Evolutionary conservation across 176 grass and related monocot genomes (phyloP), one percentile per base, ranked within the genome.

Genomic region (Lolium rigidum): DNA sequence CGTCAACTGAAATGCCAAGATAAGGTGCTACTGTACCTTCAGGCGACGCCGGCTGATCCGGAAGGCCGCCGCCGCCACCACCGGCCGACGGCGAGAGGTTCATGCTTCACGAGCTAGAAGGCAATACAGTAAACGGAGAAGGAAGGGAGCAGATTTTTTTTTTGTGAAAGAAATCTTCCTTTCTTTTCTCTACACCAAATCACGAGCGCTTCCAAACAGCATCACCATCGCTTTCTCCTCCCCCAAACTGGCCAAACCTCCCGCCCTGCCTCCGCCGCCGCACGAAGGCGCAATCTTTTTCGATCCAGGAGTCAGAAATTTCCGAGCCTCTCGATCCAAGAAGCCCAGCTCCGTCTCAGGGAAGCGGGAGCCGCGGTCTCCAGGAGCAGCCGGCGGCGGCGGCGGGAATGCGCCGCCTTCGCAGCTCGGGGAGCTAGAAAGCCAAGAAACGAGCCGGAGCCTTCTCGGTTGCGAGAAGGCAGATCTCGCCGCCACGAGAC

Each of bases 41-140:
- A 51, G 85, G 89, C 70, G 89, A 88, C 6, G 28, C 28, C 52
- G 82, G 81, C 70, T 91, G 76, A 10, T 91, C 89, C 6, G 71
- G 76, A 6, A 81, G 69, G 46, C 69, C 57, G 15, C 75, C 50
- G 82, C 16, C 67, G 43, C 26, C 43, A 68, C 26, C 43, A 68
- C 1, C 21, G 76, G 81, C 35, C 50, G 89, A 91, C 28, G 89
- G 85, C 17, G 89, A 91, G 61, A 81, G 85, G 77, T 91, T 81
- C 89, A 91, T 91, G 43, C 52, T 87, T 18, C 2, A 31, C 4
- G 54, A 82, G 86, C 79, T 80, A 49, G 26, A 79, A 85, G 18
- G 48, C 24, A 43, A 65, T 65, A 15, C 62, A 65, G 24, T 58
- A n/a, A 73, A 74, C 65, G 58, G 81, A 67, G 25, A 54, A 8